Percentiles rank a stretch among this genome's conserved stretches.
These are phyloP conservation scores for Yarrowia divulgata DNA, from an alignment of 805 yeast genomes.

Conservation along the genomic window DNA sequence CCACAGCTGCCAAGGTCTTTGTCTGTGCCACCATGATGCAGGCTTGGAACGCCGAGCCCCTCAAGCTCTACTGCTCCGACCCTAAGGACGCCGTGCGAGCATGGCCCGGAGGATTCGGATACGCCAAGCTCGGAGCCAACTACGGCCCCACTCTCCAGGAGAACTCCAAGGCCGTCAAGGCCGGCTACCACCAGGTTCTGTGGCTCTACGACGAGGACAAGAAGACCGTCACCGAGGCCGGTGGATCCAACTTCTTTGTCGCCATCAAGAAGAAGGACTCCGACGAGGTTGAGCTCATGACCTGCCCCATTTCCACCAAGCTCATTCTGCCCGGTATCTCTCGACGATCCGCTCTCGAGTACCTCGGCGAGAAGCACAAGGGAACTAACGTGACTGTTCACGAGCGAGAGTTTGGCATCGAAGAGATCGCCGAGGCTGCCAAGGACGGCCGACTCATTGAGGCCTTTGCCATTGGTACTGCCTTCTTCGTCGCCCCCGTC, in stretches of 20 bases:
- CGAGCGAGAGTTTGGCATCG: conserved; percentile 84
- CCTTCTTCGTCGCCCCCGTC: conserved; percentile 95
- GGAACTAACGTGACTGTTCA: conserved; percentile 78
- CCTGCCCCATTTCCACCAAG: conserved; percentile 97
- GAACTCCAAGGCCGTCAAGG: conserved; percentile 83
- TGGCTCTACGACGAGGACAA: conserved; percentile 95
- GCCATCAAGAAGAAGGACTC: conserved; percentile 78
- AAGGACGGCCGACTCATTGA: conserved; percentile 83
- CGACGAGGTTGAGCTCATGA: conserved; percentile 79
- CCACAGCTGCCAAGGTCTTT: conserved; percentile 81
- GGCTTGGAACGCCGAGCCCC: conserved; percentile 76
- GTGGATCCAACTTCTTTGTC: conserved; percentile 95
- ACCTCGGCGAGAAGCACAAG: conserved; percentile 78
- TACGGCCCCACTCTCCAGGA: conserved; percentile 96
- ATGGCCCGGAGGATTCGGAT: conserved; percentile 99
- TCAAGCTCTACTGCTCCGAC: conserved; percentile 95
- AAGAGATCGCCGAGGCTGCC: conserved; percentile 80
- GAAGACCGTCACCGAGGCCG: conserved; percentile 85
- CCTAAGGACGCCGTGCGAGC: conserved; percentile 98
- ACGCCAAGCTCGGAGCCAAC: conserved; percentile 95
- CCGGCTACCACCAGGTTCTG: conserved; percentile 94
- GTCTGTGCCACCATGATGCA: conserved; percentile 63
- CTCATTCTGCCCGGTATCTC: conserved; percentile 92
- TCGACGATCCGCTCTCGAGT: conserved; percentile 81
- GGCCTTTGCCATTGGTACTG: conserved; percentile 97